These are phyloP conservation scores for Metarhizium album DNA, from an alignment of 2,329 filamentous ascomycete genomes.

Conservation along the genomic window DNA sequence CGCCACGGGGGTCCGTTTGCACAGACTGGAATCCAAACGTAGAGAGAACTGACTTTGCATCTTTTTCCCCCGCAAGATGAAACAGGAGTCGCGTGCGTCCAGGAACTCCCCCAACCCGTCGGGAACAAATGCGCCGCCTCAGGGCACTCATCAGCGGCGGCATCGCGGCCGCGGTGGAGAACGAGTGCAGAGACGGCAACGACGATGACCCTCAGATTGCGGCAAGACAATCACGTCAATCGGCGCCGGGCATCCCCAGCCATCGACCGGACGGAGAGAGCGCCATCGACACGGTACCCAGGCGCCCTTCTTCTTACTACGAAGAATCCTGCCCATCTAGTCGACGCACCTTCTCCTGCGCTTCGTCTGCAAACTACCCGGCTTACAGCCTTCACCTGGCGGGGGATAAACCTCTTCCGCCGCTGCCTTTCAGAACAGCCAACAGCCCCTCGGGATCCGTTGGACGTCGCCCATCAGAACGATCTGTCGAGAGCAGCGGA, in stretches of 20 bases:
- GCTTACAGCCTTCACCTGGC: constrained; percentile 6
- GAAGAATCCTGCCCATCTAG: constrained; percentile 1
- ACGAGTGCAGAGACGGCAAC: neutral
- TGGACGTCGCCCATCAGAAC: constrained; percentile 1
- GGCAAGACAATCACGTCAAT: neutral
- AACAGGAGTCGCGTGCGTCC: neutral
- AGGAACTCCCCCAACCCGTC: neutral
- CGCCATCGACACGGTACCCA: constrained; percentile 1
- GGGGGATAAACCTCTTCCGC: constrained; percentile 5
- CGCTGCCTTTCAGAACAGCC: constrained; percentile 1
- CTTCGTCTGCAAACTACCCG: constrained; percentile 4
- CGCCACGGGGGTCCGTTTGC: neutral
- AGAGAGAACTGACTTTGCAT: neutral
- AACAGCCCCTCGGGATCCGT: constrained; percentile 3
- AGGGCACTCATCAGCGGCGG: neutral
- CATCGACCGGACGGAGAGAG: neutral
- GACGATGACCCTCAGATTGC: no score
- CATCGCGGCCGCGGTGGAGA: neutral
- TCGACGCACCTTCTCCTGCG: constrained; percentile 1
- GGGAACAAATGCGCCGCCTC: neutral
- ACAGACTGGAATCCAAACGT: neutral
- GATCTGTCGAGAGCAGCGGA: constrained; percentile 2
- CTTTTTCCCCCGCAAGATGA: neutral
- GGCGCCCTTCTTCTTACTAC: neutral
- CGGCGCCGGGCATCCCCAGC: neutral